Percentiles rank a stretch among this genome's conserved stretches.
These are phyloP conservation scores for Cochlearia excelsa DNA, from an alignment of 345 rosid species.

Conservation along the genomic window DNA sequence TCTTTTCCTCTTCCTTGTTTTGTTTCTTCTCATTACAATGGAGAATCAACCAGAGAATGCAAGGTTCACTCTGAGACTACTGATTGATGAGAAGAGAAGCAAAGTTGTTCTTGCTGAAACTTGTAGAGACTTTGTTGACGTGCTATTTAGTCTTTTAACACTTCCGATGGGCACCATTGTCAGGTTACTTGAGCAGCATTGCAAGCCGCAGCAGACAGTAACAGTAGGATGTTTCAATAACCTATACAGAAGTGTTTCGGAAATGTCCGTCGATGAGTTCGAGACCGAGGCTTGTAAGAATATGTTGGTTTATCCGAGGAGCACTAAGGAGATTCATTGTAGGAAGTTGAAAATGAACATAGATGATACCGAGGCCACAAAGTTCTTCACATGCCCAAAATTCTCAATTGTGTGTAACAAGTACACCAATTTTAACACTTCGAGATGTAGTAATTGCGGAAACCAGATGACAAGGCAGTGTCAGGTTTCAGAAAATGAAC, in stretches of 20 bases:
- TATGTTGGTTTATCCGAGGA: constrained; percentile 25
- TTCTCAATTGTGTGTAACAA: background rate
- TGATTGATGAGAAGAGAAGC: constrained; percentile 25
- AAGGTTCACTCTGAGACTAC: constrained; percentile 31
- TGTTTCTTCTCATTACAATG: no score
- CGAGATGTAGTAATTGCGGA: constrained; percentile 22
- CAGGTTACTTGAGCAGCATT: constrained; percentile 23
- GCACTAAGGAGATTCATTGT: constrained; percentile 9
- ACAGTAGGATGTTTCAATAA: constrained; percentile 30
- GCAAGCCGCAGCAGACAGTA: background rate
- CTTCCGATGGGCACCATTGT: constrained; percentile 32
- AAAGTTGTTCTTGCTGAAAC: constrained; percentile 36
- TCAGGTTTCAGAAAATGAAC: background rate
- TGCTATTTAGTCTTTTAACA: constrained; percentile 29
- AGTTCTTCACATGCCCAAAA: constrained; percentile 16
- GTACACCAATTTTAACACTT: background rate
- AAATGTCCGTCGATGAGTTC: constrained; percentile 13
- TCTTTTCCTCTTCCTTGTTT: background rate
- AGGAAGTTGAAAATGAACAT: constrained; percentile 12
- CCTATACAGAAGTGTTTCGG: constrained; percentile 29
- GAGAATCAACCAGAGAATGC: no score
- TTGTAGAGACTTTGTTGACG: constrained; percentile 31
- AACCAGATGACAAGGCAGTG: background rate
- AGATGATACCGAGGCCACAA: constrained; percentile 18
- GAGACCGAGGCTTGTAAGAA: constrained; percentile 14